These are phyloP conservation scores for Lunasporangiospora selenospora DNA, from an alignment of 192 early-diverging fungal genomes.

Conservation along the genomic window DNA sequence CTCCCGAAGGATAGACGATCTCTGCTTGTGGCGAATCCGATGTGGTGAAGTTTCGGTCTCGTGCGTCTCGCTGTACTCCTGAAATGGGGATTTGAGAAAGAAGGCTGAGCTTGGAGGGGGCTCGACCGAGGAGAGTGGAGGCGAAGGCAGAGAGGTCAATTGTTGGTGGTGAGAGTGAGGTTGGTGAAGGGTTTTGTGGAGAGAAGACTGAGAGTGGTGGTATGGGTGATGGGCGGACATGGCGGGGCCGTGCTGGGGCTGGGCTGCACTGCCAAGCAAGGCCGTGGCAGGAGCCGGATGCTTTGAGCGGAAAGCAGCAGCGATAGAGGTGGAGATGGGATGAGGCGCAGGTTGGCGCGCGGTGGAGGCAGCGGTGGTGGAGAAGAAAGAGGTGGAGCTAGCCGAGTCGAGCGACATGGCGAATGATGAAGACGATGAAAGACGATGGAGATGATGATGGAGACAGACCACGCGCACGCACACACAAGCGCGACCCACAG, in stretches of 20 bases:
- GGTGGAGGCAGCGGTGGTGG: not conserved
- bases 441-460: too few relatives aligned
- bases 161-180: constrained; percentile 1
- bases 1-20: constrained; percentile 14
- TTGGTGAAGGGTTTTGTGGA: not conserved
- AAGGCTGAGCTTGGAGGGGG: constrained; percentile 15
- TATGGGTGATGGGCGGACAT: not conserved
- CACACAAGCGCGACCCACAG: too few relatives aligned
- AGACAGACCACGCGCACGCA: too few relatives aligned
- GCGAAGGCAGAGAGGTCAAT: constrained; percentile 23
- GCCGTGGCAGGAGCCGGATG: constrained; percentile 1
- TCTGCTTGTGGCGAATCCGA: constrained; percentile 9
- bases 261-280: constrained; percentile 1
- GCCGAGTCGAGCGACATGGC: constrained; percentile 1
- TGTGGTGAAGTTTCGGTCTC: constrained; percentile 19
- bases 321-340: constrained; percentile 25
- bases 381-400: constrained; percentile 4
- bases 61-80: constrained; percentile 22
- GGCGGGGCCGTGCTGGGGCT: constrained; percentile 14
- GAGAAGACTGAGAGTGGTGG: not conserved
- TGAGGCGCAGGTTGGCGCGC: constrained; percentile 1
- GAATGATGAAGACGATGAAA: too few relatives aligned
- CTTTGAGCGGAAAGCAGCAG: constrained; percentile 6
- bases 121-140: constrained; percentile 25
- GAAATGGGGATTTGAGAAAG: constrained; percentile 17